Evolutionary conservation across 139 green algal genomes (phyloP), one percentile per base, ranked within the genome.

Genomic region (Coccomyxa sp.): DNA sequence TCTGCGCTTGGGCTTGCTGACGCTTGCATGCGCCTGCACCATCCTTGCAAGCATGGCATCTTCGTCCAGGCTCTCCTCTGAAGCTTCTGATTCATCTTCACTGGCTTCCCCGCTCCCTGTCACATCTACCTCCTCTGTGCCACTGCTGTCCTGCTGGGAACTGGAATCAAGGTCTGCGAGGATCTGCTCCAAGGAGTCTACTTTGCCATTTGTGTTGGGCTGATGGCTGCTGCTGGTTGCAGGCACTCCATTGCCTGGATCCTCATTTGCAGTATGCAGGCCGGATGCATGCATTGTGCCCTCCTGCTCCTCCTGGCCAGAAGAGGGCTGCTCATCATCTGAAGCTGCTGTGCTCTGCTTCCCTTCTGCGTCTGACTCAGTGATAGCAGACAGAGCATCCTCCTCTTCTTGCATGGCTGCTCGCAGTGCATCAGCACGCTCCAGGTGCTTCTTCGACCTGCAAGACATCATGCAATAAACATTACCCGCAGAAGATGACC

Each of bases 391-490:
- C 1, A 28, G 74, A 1, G 30, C 16, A 25, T 27, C 76, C 32
- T 80, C 76, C 31, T 80, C 76, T 21, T 80, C 32, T 25, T 59
- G 30, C 81, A 95, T 78, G 63, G 91, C 77, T 25, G 84, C 86
- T 57, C 85, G 81, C 79, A 94, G 84, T 17, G 85, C 17, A 30
- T 74, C 74, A 71, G 92, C 58, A 32, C 88, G 82, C 74, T 96
- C 90, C 80, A 80, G 32, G 82, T 98, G 95, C 84, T 96, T 95
- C 85, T 93, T 95, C 32, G 90, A 95, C 67, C 88, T 93, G 80
- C 80, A 75, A 58, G 77, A 57, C 51, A 27, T 16, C 21, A 27
- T 17, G 14, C 14, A 13, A 76, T 51, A 7, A 51, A 51, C 38
- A 51, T 7, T 7, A 51, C 38, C 23, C 7, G 38, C 38, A 51